Evolutionary conservation across 225 moss, liverwort and hornwort genomes (phyloP), one percentile per base, ranked within the genome.

Genomic region (Bryum argenteum): DNA sequence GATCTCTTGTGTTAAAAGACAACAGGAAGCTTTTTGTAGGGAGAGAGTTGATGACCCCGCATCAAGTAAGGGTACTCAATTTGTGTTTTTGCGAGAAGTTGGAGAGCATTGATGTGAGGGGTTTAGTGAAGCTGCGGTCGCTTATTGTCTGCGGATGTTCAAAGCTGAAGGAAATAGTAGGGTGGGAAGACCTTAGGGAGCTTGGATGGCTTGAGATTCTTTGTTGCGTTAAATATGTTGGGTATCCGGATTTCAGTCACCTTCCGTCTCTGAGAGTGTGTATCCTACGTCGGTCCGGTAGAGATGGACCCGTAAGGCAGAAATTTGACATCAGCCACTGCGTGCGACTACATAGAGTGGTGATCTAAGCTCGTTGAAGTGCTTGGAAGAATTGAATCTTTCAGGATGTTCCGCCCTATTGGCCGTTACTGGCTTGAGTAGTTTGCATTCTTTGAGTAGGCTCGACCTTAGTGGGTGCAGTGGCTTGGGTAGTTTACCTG

Each of bases 101-200:
- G n/a, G n/a, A n/a, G n/a, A n/a, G n/a, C n/a, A n/a, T n/a, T 11
- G 55, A 78, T 47, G 23, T 73, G 8, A 67, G 23, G 19, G 56
- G 62, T 18, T 61, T 78, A 45, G 54, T 60, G 39, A 67, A 33
- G 47, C 67, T 78, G 55, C 44, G 78, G 8, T 44, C n/a, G 3
- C 62, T 78, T 15, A 15, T 0, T 20, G 23, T 73, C 5, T n/a
- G 0, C 10, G 0, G 2, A 0, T 78, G 61, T 47, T 1, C 13
- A 16, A 14, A 14, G 55, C 78, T 78, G 8, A 14, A 23, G 1
- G 67, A 61, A 54, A 38, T 68, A 11, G 52, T 12, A 0, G 78
- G 78, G 40, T 78, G 67, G 73, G 61, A 68, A 55, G 61, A 10
- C 55, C 19, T 73, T 1, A 54, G 67, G 67, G 72, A 78, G 45